Evolutionary conservation across 192 early-diverging fungal species (phyloP).

Genomic region (Backusella sp.): DNA sequence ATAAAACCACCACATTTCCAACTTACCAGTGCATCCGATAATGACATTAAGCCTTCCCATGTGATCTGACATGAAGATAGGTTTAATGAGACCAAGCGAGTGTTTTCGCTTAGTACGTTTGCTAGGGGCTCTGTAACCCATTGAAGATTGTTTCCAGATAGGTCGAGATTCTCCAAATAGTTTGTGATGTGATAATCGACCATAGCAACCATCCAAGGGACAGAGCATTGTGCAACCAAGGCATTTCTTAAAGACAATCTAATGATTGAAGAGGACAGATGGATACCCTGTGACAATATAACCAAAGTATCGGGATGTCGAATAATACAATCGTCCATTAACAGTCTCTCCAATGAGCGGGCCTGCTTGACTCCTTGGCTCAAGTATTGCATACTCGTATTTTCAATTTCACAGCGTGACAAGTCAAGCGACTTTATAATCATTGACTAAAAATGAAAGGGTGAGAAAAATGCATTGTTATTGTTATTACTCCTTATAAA

Average conservation of each 20-base stretch:
- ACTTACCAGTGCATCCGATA: conserved; percentile 50
- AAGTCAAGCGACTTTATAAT: conserved; percentile 11
- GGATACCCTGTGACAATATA: conserved; percentile 40
- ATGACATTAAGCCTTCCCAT: conserved; percentile 33
- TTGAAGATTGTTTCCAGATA: conserved; percentile 8
- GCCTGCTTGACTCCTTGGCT: conserved; percentile 4
- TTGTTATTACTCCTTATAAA: background rate
- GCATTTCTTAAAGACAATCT: conserved; percentile 44
- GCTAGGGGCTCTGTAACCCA: background rate
- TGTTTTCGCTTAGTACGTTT: conserved; percentile 1
- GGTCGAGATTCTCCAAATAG: background rate
- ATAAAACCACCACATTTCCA: background rate
- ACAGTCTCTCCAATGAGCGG: background rate
- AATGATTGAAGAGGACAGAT: conserved; percentile 40
- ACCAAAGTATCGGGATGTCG: conserved; percentile 3
- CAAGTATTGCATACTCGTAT: conserved; percentile 1
- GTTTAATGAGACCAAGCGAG: background rate
- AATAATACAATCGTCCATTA: background rate
- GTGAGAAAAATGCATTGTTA: conserved; percentile 9
- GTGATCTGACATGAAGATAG: conserved; percentile 46
- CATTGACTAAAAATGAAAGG: conserved; percentile 9
- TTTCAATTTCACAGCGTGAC: conserved; percentile 4
- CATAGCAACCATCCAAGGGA: conserved; percentile 52
- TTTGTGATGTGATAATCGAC: conserved; percentile 8
- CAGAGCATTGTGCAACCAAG: conserved; percentile 41